These are phyloP conservation scores for Misopates orontium DNA, from an alignment of 257 asterid species.

Conservation along the genomic window DNA sequence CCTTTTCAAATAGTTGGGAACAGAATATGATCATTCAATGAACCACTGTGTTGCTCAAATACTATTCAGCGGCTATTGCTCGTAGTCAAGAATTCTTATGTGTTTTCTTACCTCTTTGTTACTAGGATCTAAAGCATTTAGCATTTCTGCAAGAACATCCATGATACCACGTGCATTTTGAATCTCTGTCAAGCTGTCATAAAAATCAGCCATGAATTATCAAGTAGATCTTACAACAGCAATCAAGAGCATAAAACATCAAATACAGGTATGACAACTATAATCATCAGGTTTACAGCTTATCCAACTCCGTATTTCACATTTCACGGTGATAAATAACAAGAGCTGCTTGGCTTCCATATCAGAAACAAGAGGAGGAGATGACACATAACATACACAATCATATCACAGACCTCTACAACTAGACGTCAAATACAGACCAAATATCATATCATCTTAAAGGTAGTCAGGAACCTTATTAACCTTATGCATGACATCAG, in stretches of 20 bases:
- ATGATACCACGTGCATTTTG: constrained; percentile 97
- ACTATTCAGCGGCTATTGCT: constrained; percentile 18
- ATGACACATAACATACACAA: constrained; percentile 18
- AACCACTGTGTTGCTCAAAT: constrained; percentile 21
- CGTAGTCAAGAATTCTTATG: constrained; percentile 1
- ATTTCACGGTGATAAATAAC: constrained; percentile 12
- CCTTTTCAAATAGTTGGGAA: constrained; percentile 8
- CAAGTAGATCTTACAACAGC: constrained; percentile 25
- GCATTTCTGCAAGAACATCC: constrained; percentile 99
- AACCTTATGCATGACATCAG: not conserved
- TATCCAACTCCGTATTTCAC: constrained; percentile 19
- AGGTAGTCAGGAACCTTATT: not conserved
- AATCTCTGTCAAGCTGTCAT: constrained; percentile 80
- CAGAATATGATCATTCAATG: not conserved
- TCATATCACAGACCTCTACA: constrained; percentile 3
- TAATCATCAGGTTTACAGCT: constrained; percentile 6
- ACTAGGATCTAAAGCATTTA: constrained; percentile 85
- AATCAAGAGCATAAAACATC: constrained; percentile 24
- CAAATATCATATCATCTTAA: constrained; percentile 13
- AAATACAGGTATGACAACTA: constrained; percentile 18
- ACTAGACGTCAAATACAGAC: constrained; percentile 16
- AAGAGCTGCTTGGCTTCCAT: constrained; percentile 13
- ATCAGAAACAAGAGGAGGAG: constrained; percentile 2
- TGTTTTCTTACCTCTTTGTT: constrained; percentile 74
- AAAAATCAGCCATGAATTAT: constrained; percentile 20